phyloP scores from a whole-genome alignment of 805 yeast species.

The Ogataea methylovora region DNA sequence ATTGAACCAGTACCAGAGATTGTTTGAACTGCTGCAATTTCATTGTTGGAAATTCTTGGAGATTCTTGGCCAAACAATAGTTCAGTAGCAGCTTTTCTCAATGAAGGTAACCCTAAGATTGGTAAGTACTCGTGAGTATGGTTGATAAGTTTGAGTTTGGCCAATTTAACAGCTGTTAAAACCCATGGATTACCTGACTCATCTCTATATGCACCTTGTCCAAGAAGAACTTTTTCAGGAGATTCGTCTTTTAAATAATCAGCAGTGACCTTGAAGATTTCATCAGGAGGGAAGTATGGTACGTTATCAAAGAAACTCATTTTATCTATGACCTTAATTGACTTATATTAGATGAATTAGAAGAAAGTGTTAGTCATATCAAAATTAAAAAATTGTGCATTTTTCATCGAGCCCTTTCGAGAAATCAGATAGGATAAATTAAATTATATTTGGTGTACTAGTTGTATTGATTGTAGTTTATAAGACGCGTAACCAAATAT shows the following conservation, averaged over 20 bases:
- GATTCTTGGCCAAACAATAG: conserved; percentile 33
- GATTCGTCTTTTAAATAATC: conserved; percentile 49
- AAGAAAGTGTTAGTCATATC: no score
- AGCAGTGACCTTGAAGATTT: conserved; percentile 41
- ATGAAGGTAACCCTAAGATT: conserved; percentile 61
- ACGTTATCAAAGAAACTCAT: no score
- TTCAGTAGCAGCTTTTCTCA: conserved; percentile 43
- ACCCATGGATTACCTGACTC: conserved; percentile 74
- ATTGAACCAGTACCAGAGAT: conserved; percentile 41
- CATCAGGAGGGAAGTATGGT: conserved; percentile 39
- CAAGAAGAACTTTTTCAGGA: conserved; percentile 42
- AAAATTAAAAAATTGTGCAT: no score
- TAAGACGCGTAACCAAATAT: no score
- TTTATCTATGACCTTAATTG: no score
- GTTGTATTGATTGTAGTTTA: no score
- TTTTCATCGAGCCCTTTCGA: no score
- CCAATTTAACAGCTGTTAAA: conserved; percentile 53
- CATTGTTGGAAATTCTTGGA: conserved; percentile 22
- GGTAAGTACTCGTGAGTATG: conserved; percentile 69
- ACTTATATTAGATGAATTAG: no score
- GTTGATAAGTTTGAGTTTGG: conserved; percentile 14
- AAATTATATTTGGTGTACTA: no score
- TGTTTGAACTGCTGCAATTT: conserved; percentile 33
- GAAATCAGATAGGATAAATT: no score
- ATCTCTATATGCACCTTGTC: conserved; percentile 84